These are phyloP conservation scores for Castanospermum australe DNA, from an alignment of 306 rosid genomes.

Conservation along the genomic window DNA sequence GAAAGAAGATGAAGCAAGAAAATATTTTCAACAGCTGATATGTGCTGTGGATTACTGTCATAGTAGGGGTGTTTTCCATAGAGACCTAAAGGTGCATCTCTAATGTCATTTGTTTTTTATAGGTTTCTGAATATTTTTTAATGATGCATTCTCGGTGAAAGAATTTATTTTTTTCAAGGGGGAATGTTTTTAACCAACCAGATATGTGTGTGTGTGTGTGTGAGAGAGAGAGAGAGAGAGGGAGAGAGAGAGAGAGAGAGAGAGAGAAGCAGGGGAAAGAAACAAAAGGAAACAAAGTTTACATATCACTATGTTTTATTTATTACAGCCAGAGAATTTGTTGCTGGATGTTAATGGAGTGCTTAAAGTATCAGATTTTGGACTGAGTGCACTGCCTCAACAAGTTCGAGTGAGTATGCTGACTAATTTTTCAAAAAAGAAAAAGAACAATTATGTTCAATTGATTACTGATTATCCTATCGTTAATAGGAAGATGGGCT, in stretches of 20 bases:
- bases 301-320: constrained; percentile 30
- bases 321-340: constrained; percentile 82
- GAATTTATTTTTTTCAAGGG: not conserved
- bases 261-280: not conserved
- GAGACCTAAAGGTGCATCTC: constrained; percentile 76
- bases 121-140: constrained; percentile 7
- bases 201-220: not conserved
- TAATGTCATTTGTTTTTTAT: not conserved
- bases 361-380: constrained; percentile 96
- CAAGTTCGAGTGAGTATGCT: constrained; percentile 81
- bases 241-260: not conserved
- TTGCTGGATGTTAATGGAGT: constrained; percentile 69
- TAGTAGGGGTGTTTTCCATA: constrained; percentile 92
- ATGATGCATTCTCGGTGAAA: not conserved
- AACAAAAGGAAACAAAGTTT: not conserved
- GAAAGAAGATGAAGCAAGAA: constrained; percentile 95
- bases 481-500: constrained; percentile 77
- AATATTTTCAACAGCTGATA: constrained; percentile 90
- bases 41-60: constrained; percentile 96
- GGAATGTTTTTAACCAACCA: not conserved
- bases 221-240: not conserved
- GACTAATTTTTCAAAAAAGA: not conserved
- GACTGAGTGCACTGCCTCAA: constrained; percentile 93
- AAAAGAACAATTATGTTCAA: not conserved
- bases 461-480: constrained; percentile 19